phyloP scores from a whole-genome alignment of 2,329 filamentous ascomycete species.

The Aspergillus ochraceoroseus region DNA sequence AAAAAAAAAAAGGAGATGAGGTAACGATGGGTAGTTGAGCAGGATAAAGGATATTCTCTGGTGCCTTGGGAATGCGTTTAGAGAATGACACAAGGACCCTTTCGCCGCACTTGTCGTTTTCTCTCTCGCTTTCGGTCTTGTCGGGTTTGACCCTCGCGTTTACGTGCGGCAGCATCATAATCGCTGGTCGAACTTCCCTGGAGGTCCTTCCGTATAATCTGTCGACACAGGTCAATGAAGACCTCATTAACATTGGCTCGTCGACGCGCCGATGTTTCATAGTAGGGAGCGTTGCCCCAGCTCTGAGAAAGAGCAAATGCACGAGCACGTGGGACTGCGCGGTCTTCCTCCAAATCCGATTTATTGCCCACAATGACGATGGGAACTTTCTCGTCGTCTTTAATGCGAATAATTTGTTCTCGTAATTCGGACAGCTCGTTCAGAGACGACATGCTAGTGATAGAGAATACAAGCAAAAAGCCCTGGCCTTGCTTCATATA shows the following conservation, averaged over 20 bases:
- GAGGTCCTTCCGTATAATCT: conserved; percentile 69
- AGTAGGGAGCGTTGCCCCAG: conserved; percentile 84
- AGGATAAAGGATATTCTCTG: background rate
- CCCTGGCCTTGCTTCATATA: conserved; percentile 94
- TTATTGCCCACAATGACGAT: conserved; percentile 93
- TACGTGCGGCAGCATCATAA: conserved; percentile 27
- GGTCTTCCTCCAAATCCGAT: conserved; percentile 80
- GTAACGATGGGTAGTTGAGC: background rate
- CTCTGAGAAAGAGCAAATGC: conserved; percentile 80
- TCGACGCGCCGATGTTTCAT: conserved; percentile 79
- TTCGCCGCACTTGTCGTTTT: conserved; percentile 30
- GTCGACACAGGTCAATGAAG: conserved; percentile 76
- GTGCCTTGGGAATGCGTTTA: conserved; percentile 18
- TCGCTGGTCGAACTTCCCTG: conserved; percentile 33
- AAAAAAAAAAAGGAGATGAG: conserved; percentile 1
- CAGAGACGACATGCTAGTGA: conserved; percentile 78
- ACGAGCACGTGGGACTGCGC: conserved; percentile 68
- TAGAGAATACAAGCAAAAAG: conserved; percentile 87
- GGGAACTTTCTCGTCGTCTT: conserved; percentile 77
- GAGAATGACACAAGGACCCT: conserved; percentile 40
- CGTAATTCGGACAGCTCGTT: conserved; percentile 74
- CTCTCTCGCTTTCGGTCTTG: conserved; percentile 35
- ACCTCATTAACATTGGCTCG: conserved; percentile 86
- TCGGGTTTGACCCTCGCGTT: conserved; percentile 34
- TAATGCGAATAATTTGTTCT: conserved; percentile 86